These are phyloP conservation scores for Paralagenidium karlingii DNA, from an alignment of 352 stramenopile species.

Conservation along the genomic window DNA sequence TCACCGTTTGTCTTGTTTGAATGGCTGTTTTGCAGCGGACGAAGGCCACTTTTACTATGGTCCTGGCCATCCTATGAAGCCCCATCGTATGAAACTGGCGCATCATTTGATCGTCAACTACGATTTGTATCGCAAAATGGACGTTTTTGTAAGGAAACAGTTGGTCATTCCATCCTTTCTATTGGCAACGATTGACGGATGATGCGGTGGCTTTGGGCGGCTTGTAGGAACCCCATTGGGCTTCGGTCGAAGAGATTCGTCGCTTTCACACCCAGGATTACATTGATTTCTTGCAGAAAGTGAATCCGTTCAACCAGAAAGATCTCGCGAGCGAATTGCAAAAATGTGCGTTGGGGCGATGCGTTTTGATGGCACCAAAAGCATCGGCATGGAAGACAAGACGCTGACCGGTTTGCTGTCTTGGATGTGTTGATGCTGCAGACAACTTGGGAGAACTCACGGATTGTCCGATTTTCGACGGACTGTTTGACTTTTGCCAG, in stretches of 20 bases:
- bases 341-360: constrained; percentile 34
- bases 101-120: constrained; percentile 98
- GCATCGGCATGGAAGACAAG: not conserved
- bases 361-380: not conserved
- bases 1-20: too few species aligned
- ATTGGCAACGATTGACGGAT: constrained; percentile 2
- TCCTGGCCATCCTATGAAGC: constrained; percentile 96
- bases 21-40: constrained; percentile 52
- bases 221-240: constrained; percentile 63
- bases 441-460: constrained; percentile 95
- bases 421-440: constrained; percentile 12
- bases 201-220: not conserved
- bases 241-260: constrained; percentile 89
- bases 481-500: constrained; percentile 97
- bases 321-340: constrained; percentile 56
- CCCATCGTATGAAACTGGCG: constrained; percentile 93
- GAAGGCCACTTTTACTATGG: constrained; percentile 97
- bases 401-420: not conserved
- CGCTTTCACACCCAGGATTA: constrained; percentile 97
- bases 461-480: constrained; percentile 98
- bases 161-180: constrained; percentile 1
- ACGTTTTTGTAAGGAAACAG: constrained; percentile 86
- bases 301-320: constrained; percentile 92
- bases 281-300: constrained; percentile 93
- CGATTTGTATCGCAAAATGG: constrained; percentile 98